A percentile compares a stretch with the other conserved stretches of the same genome.
Evolutionary conservation across 176 grass and related monocot genomes (phyloP).

Genomic region (Eragrostis nindensis): DNA sequence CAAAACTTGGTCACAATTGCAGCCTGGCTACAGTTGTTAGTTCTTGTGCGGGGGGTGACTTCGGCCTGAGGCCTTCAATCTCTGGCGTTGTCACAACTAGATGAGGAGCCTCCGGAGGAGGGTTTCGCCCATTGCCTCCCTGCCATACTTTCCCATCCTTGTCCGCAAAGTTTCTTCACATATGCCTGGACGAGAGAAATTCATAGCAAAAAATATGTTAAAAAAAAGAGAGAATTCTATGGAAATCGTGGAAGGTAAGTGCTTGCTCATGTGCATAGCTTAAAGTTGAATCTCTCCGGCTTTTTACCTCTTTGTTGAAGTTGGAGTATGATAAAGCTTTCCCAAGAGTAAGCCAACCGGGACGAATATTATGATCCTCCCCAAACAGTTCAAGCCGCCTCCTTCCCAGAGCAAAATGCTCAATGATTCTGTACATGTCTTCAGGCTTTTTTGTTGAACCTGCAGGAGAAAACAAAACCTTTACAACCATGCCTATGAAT

Average conservation of each 20-base stretch:
- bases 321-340: constrained; percentile 93
- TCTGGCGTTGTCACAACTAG: constrained; percentile 87
- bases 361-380: constrained; percentile 93
- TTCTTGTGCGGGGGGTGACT: constrained; percentile 85
- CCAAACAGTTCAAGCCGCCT: constrained; percentile 93
- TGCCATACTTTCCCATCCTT: constrained; percentile 95
- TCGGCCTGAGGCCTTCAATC: constrained; percentile 80
- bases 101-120: constrained; percentile 88
- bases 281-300: not conserved
- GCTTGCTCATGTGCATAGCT: not conserved
- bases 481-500: constrained; percentile 12
- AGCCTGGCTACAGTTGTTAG: constrained; percentile 44
- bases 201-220: constrained; percentile 5
- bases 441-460: constrained; percentile 96
- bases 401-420: constrained; percentile 97
- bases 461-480: constrained; percentile 26
- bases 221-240: not conserved
- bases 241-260: not conserved
- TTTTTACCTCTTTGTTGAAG: constrained; percentile 85
- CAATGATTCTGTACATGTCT: constrained; percentile 97
- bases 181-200: constrained; percentile 53
- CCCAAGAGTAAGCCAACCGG: constrained; percentile 90
- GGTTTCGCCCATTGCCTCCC: constrained; percentile 86
- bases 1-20: constrained; percentile 22
- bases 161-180: constrained; percentile 63